Conservation (phyloP, 306 rosid species). For the Bauhinia variegata region DNA sequence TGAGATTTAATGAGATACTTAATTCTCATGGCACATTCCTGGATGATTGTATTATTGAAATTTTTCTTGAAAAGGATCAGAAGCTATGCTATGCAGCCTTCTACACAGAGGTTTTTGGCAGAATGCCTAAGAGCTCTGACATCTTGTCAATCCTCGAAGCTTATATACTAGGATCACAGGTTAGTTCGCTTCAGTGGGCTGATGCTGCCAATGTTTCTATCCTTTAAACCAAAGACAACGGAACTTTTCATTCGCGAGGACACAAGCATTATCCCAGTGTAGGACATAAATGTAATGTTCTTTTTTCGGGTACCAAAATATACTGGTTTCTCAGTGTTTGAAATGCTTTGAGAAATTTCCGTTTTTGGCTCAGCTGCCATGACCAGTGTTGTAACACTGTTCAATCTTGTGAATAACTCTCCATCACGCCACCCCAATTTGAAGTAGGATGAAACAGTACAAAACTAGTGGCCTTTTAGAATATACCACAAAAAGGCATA, state of each 20-base stretch:
- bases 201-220: slow-evolving; percentile 22
- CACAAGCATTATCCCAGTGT: slow-evolving; percentile 18
- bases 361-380: slow-evolving; percentile 8
- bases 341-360: slow-evolving; percentile 19
- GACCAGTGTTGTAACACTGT: neutral
- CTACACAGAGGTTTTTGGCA: slow-evolving; percentile 17
- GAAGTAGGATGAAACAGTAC: too few species aligned
- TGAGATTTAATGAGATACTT: slow-evolving; percentile 23
- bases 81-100: slow-evolving; percentile 26
- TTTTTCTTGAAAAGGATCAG: slow-evolving; percentile 31
- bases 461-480: too few species aligned
- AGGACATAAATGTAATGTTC: slow-evolving; percentile 14
- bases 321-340: slow-evolving; percentile 20
- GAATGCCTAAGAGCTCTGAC: slow-evolving; percentile 32
- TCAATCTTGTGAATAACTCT: too few species aligned
- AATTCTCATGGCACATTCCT: slow-evolving; percentile 38
- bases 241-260: slow-evolving; percentile 20
- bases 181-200: neutral
- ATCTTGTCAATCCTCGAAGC: slow-evolving; percentile 27
- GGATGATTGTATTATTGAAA: slow-evolving; percentile 36
- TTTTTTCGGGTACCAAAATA: neutral
- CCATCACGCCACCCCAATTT: too few species aligned
- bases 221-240: neutral
- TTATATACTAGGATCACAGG: slow-evolving; percentile 27
- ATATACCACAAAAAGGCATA: too few species aligned